phyloP scores from a whole-genome alignment of 495 filamentous ascomycete species.

The Bryoglossum gracile region DNA sequence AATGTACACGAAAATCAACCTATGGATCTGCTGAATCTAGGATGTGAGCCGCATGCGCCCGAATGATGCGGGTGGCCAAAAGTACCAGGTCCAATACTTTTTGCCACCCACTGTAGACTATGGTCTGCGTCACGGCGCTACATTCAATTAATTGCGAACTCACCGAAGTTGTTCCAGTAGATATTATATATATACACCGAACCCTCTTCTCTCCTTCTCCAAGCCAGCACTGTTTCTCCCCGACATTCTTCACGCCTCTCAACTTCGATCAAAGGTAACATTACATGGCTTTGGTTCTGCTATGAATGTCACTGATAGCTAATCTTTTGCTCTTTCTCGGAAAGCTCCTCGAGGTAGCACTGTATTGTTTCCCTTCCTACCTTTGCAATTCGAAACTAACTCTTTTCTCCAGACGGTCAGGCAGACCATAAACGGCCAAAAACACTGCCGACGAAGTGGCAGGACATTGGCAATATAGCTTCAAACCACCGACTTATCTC shows the following conservation, averaged over 20 bases:
- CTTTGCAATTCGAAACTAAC: background rate
- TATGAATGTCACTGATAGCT: background rate
- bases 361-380: background rate
- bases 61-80: too few relatives aligned
- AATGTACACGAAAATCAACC: too few relatives aligned
- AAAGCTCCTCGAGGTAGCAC: background rate
- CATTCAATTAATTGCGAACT: too few relatives aligned
- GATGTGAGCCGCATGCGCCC: too few relatives aligned
- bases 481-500: background rate
- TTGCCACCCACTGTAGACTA: too few relatives aligned
- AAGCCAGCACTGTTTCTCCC: background rate
- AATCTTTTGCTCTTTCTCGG: background rate
- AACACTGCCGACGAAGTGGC: background rate
- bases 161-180: too few relatives aligned
- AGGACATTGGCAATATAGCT: background rate
- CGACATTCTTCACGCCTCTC: background rate
- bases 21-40: too few relatives aligned
- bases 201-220: too few relatives aligned
- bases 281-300: background rate
- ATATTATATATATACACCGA: too few relatives aligned
- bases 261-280: background rate
- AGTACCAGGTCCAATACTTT: too few relatives aligned
- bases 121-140: too few relatives aligned
- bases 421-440: background rate
- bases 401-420: background rate